These are phyloP conservation scores for Ceratocystis alfenasii DNA, from an alignment of 2,329 filamentous ascomycete species.

Conservation along the genomic window DNA sequence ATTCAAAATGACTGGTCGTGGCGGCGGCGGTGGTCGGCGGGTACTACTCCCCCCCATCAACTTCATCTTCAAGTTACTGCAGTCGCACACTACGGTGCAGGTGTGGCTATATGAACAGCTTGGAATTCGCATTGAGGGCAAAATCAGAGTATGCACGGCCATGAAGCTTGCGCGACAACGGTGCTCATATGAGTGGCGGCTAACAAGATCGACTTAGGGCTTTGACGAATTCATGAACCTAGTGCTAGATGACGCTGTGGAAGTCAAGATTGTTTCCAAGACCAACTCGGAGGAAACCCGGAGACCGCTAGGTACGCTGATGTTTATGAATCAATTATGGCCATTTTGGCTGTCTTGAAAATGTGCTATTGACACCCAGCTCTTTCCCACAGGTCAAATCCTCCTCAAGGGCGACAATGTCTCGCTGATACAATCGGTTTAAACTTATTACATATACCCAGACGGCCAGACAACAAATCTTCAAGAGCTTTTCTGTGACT, in stretches of 20 bases:
- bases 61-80: slow-evolving; percentile 63
- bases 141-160: slow-evolving; percentile 68
- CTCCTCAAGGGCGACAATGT: slow-evolving; percentile 82
- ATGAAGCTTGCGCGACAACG: slow-evolving; percentile 46
- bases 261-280: slow-evolving; percentile 78
- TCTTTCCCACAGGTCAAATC: slow-evolving; percentile 56
- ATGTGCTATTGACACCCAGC: slow-evolving; percentile 25
- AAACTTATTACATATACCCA: slow-evolving; percentile 8
- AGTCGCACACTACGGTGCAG: slow-evolving; percentile 66
- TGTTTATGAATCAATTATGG: neutral
- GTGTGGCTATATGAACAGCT: slow-evolving; percentile 98
- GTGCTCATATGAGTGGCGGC: slow-evolving; percentile 2
- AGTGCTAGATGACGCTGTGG: slow-evolving; percentile 87
- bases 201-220: slow-evolving; percentile 46
- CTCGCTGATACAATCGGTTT: slow-evolving; percentile 53
- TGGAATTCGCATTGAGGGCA: slow-evolving; percentile 85
- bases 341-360: neutral
- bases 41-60: slow-evolving; percentile 50
- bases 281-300: slow-evolving; percentile 62
- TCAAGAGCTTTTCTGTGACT: neutral
- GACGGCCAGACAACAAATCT: slow-evolving; percentile 4
- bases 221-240: slow-evolving; percentile 99
- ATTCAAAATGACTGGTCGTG: slow-evolving; percentile 46
- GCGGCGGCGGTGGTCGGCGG: slow-evolving; percentile 44
- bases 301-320: slow-evolving; percentile 57